A percentile compares a stretch with the other conserved stretches of the same genome.
phyloP scores from a whole-genome alignment of 306 rosid genomes.

The Herpetospermum pedunculosum region DNA sequence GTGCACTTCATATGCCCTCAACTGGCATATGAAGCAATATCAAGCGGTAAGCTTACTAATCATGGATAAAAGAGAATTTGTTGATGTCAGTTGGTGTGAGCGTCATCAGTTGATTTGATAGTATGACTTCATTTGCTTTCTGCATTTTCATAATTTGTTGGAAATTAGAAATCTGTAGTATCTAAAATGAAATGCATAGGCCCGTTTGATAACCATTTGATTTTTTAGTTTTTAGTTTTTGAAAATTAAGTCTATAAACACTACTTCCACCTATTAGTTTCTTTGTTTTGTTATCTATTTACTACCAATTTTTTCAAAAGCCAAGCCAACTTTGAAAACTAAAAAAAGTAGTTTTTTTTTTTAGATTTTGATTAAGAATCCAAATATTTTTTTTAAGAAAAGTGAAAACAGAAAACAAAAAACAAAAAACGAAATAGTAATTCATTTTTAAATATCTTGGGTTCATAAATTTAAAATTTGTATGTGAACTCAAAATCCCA shows the following conservation, averaged over 20 bases:
- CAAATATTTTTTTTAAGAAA: too few species aligned
- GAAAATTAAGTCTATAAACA: too few species aligned
- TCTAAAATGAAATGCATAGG: background rate
- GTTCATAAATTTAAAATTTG: background rate
- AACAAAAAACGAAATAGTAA: too few species aligned
- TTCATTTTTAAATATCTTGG: background rate
- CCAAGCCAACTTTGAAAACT: too few species aligned
- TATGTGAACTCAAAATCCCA: background rate
- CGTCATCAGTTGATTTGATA: background rate
- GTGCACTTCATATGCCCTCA: conserved; percentile 97
- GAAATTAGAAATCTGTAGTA: background rate
- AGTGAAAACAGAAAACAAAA: too few species aligned
- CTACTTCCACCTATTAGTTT: too few species aligned
- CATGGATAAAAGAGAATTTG: background rate
- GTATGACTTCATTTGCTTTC: background rate
- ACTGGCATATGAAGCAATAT: conserved; percentile 59
- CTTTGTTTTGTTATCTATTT: too few species aligned
- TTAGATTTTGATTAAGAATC: too few species aligned
- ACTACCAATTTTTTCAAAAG: too few species aligned
- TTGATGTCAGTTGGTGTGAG: background rate
- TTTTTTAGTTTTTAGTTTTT: too few species aligned
- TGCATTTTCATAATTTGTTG: background rate
- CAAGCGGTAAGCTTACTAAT: conserved; percentile 52
- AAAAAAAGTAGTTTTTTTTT: too few species aligned
- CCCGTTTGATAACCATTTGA: too few species aligned